Percentiles rank a stretch among this genome's conserved stretches.
Conservation (phyloP, 164 flowering plant species). For the Santalum album region DNA sequence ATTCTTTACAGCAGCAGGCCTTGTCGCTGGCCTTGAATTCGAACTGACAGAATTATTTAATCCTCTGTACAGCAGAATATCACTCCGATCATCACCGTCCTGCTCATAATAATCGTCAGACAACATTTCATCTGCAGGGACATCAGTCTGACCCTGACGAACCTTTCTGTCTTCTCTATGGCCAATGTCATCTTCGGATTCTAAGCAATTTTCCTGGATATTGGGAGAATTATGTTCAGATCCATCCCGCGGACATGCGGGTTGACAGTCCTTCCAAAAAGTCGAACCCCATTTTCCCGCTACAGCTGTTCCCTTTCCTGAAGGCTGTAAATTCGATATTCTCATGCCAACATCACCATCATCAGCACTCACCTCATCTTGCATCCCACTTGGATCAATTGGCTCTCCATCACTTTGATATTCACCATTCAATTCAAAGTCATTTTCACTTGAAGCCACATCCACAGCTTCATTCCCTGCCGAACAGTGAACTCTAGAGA, state of each 20-base stretch:
- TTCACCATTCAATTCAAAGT: constrained; percentile 43
- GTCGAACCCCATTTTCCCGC: constrained; percentile 83
- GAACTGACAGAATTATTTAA: constrained; percentile 30
- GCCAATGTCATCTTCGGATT: constrained; percentile 41
- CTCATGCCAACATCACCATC: constrained; percentile 14
- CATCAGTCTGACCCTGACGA: constrained; percentile 59
- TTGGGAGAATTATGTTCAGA: constrained; percentile 38
- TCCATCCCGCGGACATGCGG: constrained; percentile 31
- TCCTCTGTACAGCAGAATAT: constrained; percentile 46
- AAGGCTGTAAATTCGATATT: constrained; percentile 25
- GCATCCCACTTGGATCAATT: constrained; percentile 23
- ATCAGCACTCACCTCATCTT: constrained; percentile 20
- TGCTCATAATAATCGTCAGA: constrained; percentile 99
- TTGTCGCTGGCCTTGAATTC: constrained; percentile 29
- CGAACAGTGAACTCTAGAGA: constrained; percentile 21
- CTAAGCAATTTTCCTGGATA: constrained; percentile 24
- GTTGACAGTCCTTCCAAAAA: constrained; percentile 90
- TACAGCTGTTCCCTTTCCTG: constrained; percentile 39
- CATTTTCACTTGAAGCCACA: constrained; percentile 43
- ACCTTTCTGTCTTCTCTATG: constrained; percentile 32
- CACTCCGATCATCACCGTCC: constrained; percentile 90
- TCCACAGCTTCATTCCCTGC: constrained; percentile 41
- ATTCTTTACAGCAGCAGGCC: constrained; percentile 25
- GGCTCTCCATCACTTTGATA: constrained; percentile 48
- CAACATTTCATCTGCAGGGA: constrained; percentile 89